Evolutionary conservation across 2,329 filamentous ascomycete species (phyloP).

Genomic region (Fusarium keratoplasticum): DNA sequence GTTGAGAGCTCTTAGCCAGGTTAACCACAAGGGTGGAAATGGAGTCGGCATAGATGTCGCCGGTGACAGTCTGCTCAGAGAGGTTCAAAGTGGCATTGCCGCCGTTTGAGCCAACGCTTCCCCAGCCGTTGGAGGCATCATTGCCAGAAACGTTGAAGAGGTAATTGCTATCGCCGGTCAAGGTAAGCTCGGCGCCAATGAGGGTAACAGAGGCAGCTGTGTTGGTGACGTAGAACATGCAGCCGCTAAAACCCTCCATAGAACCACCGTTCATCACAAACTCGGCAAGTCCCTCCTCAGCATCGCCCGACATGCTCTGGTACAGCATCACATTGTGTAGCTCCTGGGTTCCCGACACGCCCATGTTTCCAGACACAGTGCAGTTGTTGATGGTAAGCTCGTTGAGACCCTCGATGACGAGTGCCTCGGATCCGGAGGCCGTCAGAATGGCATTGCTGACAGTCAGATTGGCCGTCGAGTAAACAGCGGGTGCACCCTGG

Average conservation of each 20-base stretch:
- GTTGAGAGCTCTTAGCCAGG: constrained; percentile 4
- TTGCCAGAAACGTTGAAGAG: constrained; percentile 26
- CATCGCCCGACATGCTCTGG: constrained; percentile 28
- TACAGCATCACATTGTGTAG: constrained; percentile 29
- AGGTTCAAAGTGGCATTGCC: constrained; percentile 17
- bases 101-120: constrained; percentile 21
- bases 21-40: constrained; percentile 12
- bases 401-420: constrained; percentile 25
- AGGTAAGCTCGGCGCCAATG: constrained; percentile 9
- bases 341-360: constrained; percentile 11
- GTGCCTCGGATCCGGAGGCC: constrained; percentile 9
- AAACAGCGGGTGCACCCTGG: constrained; percentile 19
- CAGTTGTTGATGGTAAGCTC: constrained; percentile 26
- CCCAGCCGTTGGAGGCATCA: constrained; percentile 19
- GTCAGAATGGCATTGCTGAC: constrained; percentile 13
- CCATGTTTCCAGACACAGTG: constrained; percentile 24
- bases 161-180: constrained; percentile 17
- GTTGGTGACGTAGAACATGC: constrained; percentile 29
- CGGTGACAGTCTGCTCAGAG: constrained; percentile 12
- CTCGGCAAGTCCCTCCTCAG: constrained; percentile 20
- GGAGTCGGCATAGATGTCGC: constrained; percentile 17
- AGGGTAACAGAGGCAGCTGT: constrained; percentile 17
- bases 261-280: constrained; percentile 25
- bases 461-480: constrained; percentile 24
- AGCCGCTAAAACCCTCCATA: constrained; percentile 16